Evolutionary conservation across 1,284 basidiomycete genomes (phyloP), one percentile per base, ranked within the genome.

Genomic region (Puccinia hordei): DNA sequence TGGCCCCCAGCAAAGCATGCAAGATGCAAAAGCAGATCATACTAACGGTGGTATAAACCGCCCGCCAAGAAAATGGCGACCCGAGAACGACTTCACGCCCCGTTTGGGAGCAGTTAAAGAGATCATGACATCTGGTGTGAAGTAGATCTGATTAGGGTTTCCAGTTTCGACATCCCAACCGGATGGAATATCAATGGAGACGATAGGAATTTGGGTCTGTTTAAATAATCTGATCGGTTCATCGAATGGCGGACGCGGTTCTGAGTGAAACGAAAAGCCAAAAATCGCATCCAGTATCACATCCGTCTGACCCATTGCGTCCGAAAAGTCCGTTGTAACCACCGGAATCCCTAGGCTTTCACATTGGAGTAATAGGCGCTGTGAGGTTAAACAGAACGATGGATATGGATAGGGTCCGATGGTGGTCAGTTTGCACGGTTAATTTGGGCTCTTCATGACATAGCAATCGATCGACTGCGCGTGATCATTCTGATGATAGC

Each of bases 271-370:
- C 0, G 94, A 97, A 87, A 99, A 99, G 4, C 97, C 96, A 83
- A 99, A 99, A 82, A 99, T 92, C 12, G 95, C 93, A 85, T 99
- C 97, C 66, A 99, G 88, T 22, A 99, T 89, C 44, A 98, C 91
- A 86, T 98, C 94, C 0, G 91, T 89, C 27, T 89, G 87, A 5
- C 86, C 84, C 8, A 96, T 87, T 0, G 89, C 90, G 8, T 83
- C 82, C 44, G 86, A 83, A 82, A 89, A 88, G 80, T 82, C 65
- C 82, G 83, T 13, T 69, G 73, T n/a, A 73, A 82, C 22, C 57
- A 33, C 30, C 49, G 81, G 89, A 81, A 98, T 93, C 49, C 89
- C 87, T 88, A 98, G 91, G 86, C 96, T 97, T 81, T 90, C 87
- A 84, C 95, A 95, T 87, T 98, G 96, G 13, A 87, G 90, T 85